A percentile compares a stretch with the other conserved stretches of the same genome.
Evolutionary conservation across 768 basidiomycete species (phyloP).

Genomic region (Termitomyces bulborhizus): DNA sequence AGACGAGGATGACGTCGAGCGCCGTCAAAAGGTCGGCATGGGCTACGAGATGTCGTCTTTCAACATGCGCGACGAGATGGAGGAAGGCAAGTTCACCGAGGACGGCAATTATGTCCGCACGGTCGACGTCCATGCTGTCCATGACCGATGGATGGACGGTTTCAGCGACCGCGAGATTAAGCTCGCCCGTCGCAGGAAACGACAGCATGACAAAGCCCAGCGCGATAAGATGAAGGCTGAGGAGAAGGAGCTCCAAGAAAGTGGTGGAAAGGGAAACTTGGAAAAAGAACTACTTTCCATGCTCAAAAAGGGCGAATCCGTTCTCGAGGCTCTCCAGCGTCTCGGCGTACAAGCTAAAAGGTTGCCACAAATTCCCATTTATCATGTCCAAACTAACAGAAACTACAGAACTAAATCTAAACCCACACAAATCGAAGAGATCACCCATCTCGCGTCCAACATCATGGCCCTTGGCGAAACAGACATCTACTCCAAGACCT

Average conservation of each 20-base stretch:
- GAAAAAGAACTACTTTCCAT: conserved; percentile 65
- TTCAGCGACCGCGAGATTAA: conserved; percentile 83
- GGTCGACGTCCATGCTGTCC: conserved; percentile 84
- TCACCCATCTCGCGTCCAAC: conserved; percentile 84
- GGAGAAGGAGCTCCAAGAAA: conserved; percentile 64
- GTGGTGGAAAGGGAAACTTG: conserved; percentile 57
- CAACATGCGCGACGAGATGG: conserved; percentile 99
- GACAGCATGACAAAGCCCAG: conserved; percentile 68
- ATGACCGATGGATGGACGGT: conserved; percentile 96
- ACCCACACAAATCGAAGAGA: conserved; percentile 55
- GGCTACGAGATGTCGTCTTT: conserved; percentile 92
- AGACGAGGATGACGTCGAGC: conserved; percentile 77
- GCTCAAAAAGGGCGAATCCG: conserved; percentile 87
- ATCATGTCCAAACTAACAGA: background rate
- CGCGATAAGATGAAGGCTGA: conserved; percentile 64
- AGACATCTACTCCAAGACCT: conserved; percentile 82
- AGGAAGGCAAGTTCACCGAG: conserved; percentile 93
- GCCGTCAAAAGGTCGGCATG: conserved; percentile 80
- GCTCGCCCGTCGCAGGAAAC: conserved; percentile 69
- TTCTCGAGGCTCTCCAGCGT: conserved; percentile 84
- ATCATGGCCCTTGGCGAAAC: conserved; percentile 83
- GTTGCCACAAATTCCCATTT: too few relatives aligned
- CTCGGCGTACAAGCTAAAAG: conserved; percentile 66
- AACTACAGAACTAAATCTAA: conserved; percentile 22
- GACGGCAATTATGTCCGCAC: conserved; percentile 86